Evolutionary conservation across 225 moss, liverwort and hornwort genomes (phyloP).

Genomic region (Bryum argenteum): DNA sequence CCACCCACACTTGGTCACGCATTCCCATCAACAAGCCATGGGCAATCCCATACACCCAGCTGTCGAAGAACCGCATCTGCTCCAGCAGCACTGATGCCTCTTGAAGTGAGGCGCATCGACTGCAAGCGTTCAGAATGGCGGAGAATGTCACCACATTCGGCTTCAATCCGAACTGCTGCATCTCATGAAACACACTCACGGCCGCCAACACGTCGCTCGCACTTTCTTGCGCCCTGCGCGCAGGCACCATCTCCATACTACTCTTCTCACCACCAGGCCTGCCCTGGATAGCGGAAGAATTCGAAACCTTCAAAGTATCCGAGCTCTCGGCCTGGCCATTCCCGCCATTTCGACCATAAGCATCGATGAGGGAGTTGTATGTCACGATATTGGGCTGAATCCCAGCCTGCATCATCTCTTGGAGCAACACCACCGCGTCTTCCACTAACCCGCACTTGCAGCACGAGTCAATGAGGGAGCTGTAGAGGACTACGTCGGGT

Average conservation of each 20-base stretch:
- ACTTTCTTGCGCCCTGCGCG: constrained; percentile 41
- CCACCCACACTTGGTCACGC: constrained; percentile 70
- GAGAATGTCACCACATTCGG: constrained; percentile 98
- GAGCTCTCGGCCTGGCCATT: constrained; percentile 59
- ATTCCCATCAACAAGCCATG: constrained; percentile 91
- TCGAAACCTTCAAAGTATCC: constrained; percentile 52
- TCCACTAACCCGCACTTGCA: constrained; percentile 90
- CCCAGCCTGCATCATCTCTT: constrained; percentile 94
- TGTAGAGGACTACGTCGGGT: constrained; percentile 94
- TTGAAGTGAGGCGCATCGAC: constrained; percentile 88
- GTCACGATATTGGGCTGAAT: constrained; percentile 98
- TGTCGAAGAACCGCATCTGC: constrained; percentile 93
- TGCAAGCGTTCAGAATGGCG: constrained; percentile 88
- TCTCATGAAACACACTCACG: constrained; percentile 91
- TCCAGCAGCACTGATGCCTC: constrained; percentile 91
- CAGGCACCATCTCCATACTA: constrained; percentile 32
- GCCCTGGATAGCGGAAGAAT: constrained; percentile 15
- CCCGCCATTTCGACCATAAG: constrained; percentile 79
- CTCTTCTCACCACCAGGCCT: constrained; percentile 31
- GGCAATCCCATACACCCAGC: constrained; percentile 94
- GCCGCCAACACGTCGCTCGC: constrained; percentile 77
- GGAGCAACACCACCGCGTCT: constrained; percentile 80
- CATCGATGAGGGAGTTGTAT: constrained; percentile 96
- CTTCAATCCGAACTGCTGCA: constrained; percentile 95
- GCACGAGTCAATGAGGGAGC: constrained; percentile 87